Conservation (phyloP, 495 filamentous ascomycete species). For the Rostrohypoxylon terebratum region DNA sequence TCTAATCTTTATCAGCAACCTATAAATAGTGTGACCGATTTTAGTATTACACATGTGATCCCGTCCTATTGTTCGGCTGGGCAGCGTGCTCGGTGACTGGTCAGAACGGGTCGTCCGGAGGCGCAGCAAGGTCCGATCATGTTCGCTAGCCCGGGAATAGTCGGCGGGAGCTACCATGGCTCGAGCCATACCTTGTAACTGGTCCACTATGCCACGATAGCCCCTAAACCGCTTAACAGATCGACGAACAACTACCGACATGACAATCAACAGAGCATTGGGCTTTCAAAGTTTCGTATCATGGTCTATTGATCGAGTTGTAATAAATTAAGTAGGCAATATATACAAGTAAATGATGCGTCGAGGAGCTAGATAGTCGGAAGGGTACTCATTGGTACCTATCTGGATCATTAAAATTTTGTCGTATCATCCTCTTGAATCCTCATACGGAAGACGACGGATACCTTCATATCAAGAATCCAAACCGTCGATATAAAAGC, state of each 20-base stretch:
- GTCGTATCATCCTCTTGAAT: background rate
- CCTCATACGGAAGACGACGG: background rate
- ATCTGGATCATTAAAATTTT: background rate
- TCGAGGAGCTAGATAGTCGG: background rate
- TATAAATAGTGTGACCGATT: background rate
- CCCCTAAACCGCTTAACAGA: background rate
- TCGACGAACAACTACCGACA: background rate
- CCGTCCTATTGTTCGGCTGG: background rate
- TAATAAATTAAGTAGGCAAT: too few species aligned
- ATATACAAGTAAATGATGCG: too few species aligned
- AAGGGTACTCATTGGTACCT: background rate
- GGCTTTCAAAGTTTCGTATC: background rate
- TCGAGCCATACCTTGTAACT: background rate
- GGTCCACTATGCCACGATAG: background rate
- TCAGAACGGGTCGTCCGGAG: background rate
- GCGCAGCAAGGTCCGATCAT: background rate
- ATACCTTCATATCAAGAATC: constrained; percentile 15
- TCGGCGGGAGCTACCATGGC: background rate
- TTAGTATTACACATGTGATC: background rate
- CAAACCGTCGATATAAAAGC: constrained; percentile 39
- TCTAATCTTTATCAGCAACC: background rate
- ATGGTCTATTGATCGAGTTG: background rate
- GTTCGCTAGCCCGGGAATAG: background rate
- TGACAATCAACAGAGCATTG: background rate
- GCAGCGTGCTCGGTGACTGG: background rate